Evolutionary conservation across 2,329 filamentous ascomycete genomes (phyloP).

Genomic region (Penicillium hordei): DNA sequence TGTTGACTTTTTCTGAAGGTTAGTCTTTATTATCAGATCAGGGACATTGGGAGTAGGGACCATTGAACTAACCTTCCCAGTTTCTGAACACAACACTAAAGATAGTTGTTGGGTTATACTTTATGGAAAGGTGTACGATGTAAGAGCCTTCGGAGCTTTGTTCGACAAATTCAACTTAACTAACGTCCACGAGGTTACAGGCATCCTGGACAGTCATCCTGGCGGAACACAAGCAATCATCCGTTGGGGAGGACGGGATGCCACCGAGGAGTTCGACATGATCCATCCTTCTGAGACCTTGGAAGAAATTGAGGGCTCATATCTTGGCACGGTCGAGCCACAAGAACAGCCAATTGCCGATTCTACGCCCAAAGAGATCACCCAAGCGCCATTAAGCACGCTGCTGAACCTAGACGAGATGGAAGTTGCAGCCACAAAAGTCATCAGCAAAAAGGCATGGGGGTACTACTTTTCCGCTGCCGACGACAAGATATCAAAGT

Average conservation of each 20-base stretch:
- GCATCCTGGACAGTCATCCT: conserved; percentile 79
- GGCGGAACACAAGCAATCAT: conserved; percentile 86
- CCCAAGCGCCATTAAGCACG: conserved; percentile 58
- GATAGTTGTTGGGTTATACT: conserved; percentile 13
- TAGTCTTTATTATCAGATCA: neutral
- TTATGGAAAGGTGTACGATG: conserved; percentile 10
- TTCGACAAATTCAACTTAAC: too few species aligned
- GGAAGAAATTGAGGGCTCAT: conserved; percentile 75
- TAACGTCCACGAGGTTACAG: conserved; percentile 53
- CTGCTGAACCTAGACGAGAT: conserved; percentile 89
- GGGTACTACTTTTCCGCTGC: conserved; percentile 90
- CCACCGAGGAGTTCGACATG: conserved; percentile 94
- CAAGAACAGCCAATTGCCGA: conserved; percentile 36
- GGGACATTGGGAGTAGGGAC: neutral
- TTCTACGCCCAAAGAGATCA: conserved; percentile 28
- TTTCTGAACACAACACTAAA: conserved; percentile 2
- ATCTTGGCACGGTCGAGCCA: conserved; percentile 72
- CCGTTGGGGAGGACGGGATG: conserved; percentile 82
- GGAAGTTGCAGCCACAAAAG: conserved; percentile 74
- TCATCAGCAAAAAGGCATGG: conserved; percentile 81
- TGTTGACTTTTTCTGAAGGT: neutral
- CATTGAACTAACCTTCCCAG: neutral
- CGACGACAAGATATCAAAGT: conserved; percentile 79
- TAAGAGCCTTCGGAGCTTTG: neutral
- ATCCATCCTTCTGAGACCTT: conserved; percentile 87